Base-by-base conservation (phyloP, 768 basidiomycete genomes). In the Russula abietina region DNA sequence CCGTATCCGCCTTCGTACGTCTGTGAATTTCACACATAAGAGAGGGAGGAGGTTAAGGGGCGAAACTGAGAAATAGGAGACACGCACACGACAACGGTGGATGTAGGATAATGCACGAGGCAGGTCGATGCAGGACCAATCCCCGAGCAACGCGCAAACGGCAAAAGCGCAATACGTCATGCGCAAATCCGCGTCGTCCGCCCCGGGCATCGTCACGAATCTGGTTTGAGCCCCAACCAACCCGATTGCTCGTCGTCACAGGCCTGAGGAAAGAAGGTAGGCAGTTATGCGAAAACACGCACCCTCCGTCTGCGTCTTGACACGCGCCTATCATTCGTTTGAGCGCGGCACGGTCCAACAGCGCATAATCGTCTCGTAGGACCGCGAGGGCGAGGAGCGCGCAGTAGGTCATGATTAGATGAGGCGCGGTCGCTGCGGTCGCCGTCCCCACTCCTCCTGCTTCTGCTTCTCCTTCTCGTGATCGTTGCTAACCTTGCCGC, bases 1-100 rank as follows among this genome's bases (percentile, higher is more conserved):
- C 91, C 93, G 68, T 90, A 99, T 0, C 92, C 95, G 16, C 94
- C 94, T 79, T 97, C 94, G 70, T 93, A 91, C 3, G 87, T 86
- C 95, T 98, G 14, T 1, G 22, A 4, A 8, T 48, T 48, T 39
- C 19, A 8, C 3, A n/a, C n/a, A 32, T 45, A 41, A 41, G 32
- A n/a, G 32, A 16, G 11, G 4, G 19, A 4, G 6, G 56, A 28
- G 10, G n/a, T n/a, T n/a, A n/a, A n/a, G n/a, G n/a, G n/a, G n/a
- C n/a, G n/a, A n/a, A n/a, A n/a, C n/a, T n/a, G n/a, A n/a, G n/a
- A n/a, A 14, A 46, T 8, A 5, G 32, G 28, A 14, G 22, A 14
- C 24, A 71, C 81, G 68, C 70, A 95, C 93, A 72, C 87, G 79
- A 72, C 95, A 97, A 4, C 78, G 73, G 19, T 77, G 73, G 41